phyloP scores from a whole-genome alignment of 1,284 basidiomycete genomes.

The Veloboletus limbatus region DNA sequence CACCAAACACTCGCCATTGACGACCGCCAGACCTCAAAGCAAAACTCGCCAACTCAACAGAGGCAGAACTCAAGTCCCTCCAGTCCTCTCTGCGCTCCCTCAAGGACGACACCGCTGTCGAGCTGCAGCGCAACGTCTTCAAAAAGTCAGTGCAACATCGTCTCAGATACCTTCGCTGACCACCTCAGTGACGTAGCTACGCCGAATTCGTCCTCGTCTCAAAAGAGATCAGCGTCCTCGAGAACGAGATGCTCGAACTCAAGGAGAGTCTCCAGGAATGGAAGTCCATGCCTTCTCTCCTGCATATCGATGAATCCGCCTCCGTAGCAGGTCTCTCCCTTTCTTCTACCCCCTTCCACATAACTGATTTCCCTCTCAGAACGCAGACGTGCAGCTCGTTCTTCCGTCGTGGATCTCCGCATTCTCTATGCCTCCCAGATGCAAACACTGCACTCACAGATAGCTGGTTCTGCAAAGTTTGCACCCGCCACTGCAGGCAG shows the following conservation, averaged over 20 bases:
- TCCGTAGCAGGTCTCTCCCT: slow-evolving; percentile 46
- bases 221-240: slow-evolving; percentile 94
- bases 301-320: slow-evolving; percentile 82
- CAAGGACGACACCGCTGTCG: slow-evolving; percentile 64
- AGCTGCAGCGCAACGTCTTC: slow-evolving; percentile 83
- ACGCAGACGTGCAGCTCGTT: slow-evolving; percentile 71
- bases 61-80: slow-evolving; percentile 69
- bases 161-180: background rate
- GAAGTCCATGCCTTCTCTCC: slow-evolving; percentile 90
- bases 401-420: slow-evolving; percentile 89
- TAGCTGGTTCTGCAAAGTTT: slow-evolving; percentile 97
- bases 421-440: slow-evolving; percentile 94
- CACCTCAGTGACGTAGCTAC: slow-evolving; percentile 59
- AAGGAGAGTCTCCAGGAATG: slow-evolving; percentile 94
- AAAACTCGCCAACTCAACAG: slow-evolving; percentile 78
- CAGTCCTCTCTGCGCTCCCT: slow-evolving; percentile 66
- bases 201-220: slow-evolving; percentile 95
- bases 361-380: slow-evolving; percentile 35
- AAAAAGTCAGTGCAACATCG: slow-evolving; percentile 63
- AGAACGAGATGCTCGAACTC: slow-evolving; percentile 97
- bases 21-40: slow-evolving; percentile 57
- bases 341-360: background rate
- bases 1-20: background rate
- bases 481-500: slow-evolving; percentile 87
- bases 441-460: slow-evolving; percentile 84